Conservation (phyloP, 257 asterid genomes). For the Osmanthus fragrans region DNA sequence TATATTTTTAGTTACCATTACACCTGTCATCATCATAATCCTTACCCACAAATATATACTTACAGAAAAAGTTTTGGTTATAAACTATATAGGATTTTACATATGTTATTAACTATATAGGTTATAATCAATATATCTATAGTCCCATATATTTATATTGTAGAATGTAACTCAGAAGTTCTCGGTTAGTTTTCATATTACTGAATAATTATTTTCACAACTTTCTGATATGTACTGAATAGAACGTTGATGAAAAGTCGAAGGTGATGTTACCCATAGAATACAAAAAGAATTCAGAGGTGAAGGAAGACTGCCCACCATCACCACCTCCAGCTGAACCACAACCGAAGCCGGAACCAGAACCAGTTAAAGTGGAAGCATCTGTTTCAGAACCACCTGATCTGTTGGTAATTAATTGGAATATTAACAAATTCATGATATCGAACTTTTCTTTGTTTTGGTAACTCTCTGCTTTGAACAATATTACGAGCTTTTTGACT, state of each 20-base stretch:
- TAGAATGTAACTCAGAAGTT: neutral
- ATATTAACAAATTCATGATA: neutral
- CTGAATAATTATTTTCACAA: neutral
- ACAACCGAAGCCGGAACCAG: conserved; percentile 32
- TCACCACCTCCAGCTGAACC: conserved; percentile 53
- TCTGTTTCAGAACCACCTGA: conserved; percentile 63
- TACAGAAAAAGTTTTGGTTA: neutral
- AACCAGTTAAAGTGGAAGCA: conserved; percentile 62
- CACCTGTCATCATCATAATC: neutral
- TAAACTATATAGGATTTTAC: no score
- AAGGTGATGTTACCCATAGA: conserved; percentile 77
- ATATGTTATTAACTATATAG: neutral
- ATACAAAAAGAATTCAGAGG: conserved; percentile 64
- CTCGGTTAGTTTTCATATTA: neutral
- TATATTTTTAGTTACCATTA: neutral
- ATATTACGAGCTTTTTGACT: conserved; percentile 2
- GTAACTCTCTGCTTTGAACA: neutral
- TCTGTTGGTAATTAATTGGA: conserved; percentile 53
- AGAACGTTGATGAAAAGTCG: conserved; percentile 66
- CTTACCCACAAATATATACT: neutral
- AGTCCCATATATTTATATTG: neutral
- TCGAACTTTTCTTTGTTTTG: neutral
- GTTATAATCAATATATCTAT: neutral
- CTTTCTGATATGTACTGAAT: neutral
- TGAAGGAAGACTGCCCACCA: conserved; percentile 53